phyloP scores from a whole-genome alignment of 208 protist species.

The Spongospora subterranea region DNA sequence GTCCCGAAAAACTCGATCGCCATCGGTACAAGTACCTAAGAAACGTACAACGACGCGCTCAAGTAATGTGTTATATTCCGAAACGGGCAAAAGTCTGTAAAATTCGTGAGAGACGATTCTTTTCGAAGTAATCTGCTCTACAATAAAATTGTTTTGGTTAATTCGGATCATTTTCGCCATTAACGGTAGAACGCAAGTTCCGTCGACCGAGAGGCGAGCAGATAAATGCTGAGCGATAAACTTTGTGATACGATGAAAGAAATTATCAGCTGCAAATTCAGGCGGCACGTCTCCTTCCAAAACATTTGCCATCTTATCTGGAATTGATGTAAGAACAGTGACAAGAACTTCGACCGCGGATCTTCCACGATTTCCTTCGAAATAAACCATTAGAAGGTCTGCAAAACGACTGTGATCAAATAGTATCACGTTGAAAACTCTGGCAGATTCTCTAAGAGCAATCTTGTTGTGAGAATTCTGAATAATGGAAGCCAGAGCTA shows the following conservation, averaged over 20 bases:
- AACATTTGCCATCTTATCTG: background rate
- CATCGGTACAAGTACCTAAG: background rate
- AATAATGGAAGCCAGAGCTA: background rate
- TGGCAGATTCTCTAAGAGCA: background rate
- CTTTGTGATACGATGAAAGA: background rate
- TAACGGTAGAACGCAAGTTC: background rate
- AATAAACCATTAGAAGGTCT: background rate
- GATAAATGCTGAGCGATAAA: background rate
- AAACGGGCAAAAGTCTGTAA: background rate
- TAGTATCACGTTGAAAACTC: background rate
- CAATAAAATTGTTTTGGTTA: background rate
- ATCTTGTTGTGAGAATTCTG: background rate
- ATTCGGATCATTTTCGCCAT: background rate
- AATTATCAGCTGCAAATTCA: background rate
- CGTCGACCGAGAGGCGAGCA: background rate
- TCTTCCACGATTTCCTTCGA: background rate
- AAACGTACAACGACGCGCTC: background rate
- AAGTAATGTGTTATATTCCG: background rate
- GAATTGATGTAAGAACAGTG: background rate
- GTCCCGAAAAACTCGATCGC: background rate
- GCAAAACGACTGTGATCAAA: background rate
- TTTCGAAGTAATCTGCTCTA: background rate
- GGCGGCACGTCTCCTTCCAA: background rate
- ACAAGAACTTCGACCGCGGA: background rate
- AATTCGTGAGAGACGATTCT: background rate